A percentile compares a stretch with the other conserved stretches of the same genome.
Evolutionary conservation across 2,329 filamentous ascomycete genomes (phyloP).

Genomic region (Fusarium sp.): DNA sequence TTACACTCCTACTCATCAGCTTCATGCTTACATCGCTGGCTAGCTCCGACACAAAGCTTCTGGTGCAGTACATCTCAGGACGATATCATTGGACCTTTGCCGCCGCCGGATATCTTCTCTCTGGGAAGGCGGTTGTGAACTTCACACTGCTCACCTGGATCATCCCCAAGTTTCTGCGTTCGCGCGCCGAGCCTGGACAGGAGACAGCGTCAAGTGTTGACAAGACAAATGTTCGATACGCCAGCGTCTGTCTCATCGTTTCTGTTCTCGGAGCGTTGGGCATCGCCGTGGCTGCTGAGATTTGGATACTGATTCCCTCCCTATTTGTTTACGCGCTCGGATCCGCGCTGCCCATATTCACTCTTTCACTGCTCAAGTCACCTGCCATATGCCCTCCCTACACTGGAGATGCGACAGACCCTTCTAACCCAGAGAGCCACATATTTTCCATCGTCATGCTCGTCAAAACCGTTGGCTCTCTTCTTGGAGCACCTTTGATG

Average conservation of each 20-base stretch:
- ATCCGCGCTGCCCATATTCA: slow-evolving; percentile 61
- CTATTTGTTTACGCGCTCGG: slow-evolving; percentile 60
- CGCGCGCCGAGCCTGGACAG: background rate
- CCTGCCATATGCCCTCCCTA: slow-evolving; percentile 45
- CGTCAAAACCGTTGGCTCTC: slow-evolving; percentile 58
- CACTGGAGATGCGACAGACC: background rate
- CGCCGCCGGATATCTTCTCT: slow-evolving; percentile 59
- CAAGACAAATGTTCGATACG: slow-evolving; percentile 29
- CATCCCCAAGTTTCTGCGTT: slow-evolving; percentile 52
- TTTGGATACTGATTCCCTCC: slow-evolving; percentile 55
- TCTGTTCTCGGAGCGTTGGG: slow-evolving; percentile 53
- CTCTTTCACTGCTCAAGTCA: slow-evolving; percentile 59
- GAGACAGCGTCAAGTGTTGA: slow-evolving; percentile 1
- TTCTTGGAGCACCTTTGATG: slow-evolving; percentile 60
- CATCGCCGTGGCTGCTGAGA: slow-evolving; percentile 52
- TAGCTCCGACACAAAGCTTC: slow-evolving; percentile 61
- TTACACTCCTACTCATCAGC: slow-evolving; percentile 54
- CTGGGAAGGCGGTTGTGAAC: slow-evolving; percentile 60
- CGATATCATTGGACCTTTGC: slow-evolving; percentile 59
- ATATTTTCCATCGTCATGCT: slow-evolving; percentile 64
- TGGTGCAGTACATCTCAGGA: slow-evolving; percentile 62
- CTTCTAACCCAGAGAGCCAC: slow-evolving; percentile 49
- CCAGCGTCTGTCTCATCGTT: slow-evolving; percentile 30
- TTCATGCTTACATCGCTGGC: slow-evolving; percentile 61
- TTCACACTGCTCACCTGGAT: slow-evolving; percentile 56